A percentile compares a stretch with the other conserved stretches of the same genome.
phyloP scores from a whole-genome alignment of 176 grass and related monocot genomes.

The Cymbopogon citratus region DNA sequence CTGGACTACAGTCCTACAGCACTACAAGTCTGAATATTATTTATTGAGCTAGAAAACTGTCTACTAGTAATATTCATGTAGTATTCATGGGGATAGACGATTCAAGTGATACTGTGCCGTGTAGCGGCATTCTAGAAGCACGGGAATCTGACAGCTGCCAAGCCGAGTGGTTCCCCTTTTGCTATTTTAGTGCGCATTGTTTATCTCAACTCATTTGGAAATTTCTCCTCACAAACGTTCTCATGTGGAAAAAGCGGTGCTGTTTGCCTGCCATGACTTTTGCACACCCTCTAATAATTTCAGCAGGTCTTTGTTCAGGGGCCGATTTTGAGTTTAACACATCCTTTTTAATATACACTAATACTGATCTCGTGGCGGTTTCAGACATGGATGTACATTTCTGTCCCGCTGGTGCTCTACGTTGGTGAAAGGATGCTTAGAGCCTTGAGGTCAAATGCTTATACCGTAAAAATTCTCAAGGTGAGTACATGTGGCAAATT shows the following conservation, averaged over 20 bases:
- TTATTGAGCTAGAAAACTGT: neutral
- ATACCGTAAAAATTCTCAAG: conserved; percentile 79
- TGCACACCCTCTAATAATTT: conserved; percentile 17
- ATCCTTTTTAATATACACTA: neutral
- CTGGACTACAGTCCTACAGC: too few relatives aligned
- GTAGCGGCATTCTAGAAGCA: neutral
- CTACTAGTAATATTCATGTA: too few relatives aligned
- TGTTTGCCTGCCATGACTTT: neutral
- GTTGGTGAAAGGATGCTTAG: conserved; percentile 72
- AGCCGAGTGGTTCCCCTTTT: conserved; percentile 5
- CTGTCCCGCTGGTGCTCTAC: conserved; percentile 69
- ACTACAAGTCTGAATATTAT: neutral
- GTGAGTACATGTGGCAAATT: neutral
- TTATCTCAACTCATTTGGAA: conserved; percentile 15
- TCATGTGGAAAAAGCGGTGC: conserved; percentile 21
- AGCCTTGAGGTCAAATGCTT: conserved; percentile 84
- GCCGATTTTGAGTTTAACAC: neutral
- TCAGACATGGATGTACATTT: conserved; percentile 99
- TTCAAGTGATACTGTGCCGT: neutral
- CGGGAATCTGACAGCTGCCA: conserved; percentile 52
- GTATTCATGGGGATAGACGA: neutral
- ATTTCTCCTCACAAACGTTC: conserved; percentile 2
- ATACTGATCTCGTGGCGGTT: conserved; percentile 14
- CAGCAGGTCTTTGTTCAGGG: neutral
- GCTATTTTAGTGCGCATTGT: neutral